Base-by-base conservation (phyloP, 768 basidiomycete genomes). In the Mycena olivaceomarginata region DNA sequence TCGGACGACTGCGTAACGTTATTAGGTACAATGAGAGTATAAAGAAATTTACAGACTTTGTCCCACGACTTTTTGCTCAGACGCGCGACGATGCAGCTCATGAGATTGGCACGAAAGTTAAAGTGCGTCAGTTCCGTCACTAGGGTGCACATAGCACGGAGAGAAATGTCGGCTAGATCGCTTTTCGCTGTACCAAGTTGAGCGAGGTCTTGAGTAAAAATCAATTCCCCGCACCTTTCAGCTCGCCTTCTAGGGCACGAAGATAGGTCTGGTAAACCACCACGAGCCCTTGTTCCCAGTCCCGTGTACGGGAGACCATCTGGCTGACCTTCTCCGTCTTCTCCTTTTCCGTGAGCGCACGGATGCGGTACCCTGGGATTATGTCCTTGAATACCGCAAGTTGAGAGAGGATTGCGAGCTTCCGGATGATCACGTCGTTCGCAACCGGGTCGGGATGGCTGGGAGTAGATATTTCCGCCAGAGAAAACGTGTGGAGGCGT, bases 311-410 rank as follows among this genome's bases (percentile, higher is more conserved):
- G 20, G 94, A 90, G 10, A 99, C 97, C 88, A 96, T 93, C 85
- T 99, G 98, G 84, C 96, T 93, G 79, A 98, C 97, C 86, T 98
- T 98, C 85, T 97, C 97, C 5, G 93, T 88, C 85, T 95, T 96
- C 85, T 99, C 98, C 79, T 92, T 92, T 67, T 97, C 98, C 9
- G 97, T 97, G 59, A 99, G 89, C 20, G 93, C 86, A 69, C 98
- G 96, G 83, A 99, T 98, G 76, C 97, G 94, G 85, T 99, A 99
- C 4, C 97, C 97, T 37, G 98, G 98, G 56, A 99, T 93, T 77
- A 99, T 92, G 84, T 99, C 98, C 83, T 97, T 97, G 90, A 96
- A 98, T 13, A 99, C 96, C 39, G 97, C 95, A 41, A 99, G 88
- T 82, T 98, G 94, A 15, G 97, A 98, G 53, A 99, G 87, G 64